These are phyloP conservation scores for Sporothrix inflata DNA, from an alignment of 2,329 filamentous ascomycete genomes.

Conservation along the genomic window DNA sequence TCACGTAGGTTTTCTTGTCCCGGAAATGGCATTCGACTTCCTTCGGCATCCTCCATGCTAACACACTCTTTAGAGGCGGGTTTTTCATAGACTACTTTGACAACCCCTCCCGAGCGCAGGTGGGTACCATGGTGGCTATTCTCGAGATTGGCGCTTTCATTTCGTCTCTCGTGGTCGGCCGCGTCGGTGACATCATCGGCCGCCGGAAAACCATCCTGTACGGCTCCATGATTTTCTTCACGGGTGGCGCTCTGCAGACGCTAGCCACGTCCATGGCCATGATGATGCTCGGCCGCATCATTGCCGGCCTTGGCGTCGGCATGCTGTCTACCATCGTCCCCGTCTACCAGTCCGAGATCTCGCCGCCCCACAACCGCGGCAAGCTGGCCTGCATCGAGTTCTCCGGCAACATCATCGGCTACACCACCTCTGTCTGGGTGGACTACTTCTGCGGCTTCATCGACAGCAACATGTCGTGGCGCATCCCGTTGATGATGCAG, in stretches of 20 bases:
- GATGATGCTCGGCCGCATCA: slow-evolving; percentile 83
- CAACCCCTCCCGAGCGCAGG: slow-evolving; percentile 80
- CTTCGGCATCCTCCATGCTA: neutral
- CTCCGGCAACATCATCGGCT: slow-evolving; percentile 94
- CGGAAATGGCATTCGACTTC: neutral
- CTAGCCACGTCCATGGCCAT: slow-evolving; percentile 81
- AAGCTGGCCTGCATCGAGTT: slow-evolving; percentile 98
- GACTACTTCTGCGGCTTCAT: slow-evolving; percentile 97
- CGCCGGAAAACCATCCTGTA: slow-evolving; percentile 89
- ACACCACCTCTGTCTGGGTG: slow-evolving; percentile 96
- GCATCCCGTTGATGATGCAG: slow-evolving; percentile 86
- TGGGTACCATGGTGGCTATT: slow-evolving; percentile 98
- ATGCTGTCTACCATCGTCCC: slow-evolving; percentile 90
- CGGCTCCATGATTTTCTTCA: slow-evolving; percentile 84
- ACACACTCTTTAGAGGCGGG: slow-evolving; percentile 63
- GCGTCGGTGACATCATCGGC: slow-evolving; percentile 88
- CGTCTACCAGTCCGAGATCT: slow-evolving; percentile 93
- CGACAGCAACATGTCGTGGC: slow-evolving; percentile 83
- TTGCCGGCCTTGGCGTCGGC: slow-evolving; percentile 85
- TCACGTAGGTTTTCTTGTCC: slow-evolving; percentile 55
- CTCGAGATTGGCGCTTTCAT: slow-evolving; percentile 92
- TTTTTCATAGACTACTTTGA: slow-evolving; percentile 93
- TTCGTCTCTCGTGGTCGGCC: slow-evolving; percentile 82
- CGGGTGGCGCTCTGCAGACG: slow-evolving; percentile 83
- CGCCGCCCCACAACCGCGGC: slow-evolving; percentile 92